A percentile compares a stretch with the other conserved stretches of the same genome.
These are phyloP conservation scores for Penicillium atrosanguineum DNA, from an alignment of 495 filamentous ascomycete species.

Conservation along the genomic window DNA sequence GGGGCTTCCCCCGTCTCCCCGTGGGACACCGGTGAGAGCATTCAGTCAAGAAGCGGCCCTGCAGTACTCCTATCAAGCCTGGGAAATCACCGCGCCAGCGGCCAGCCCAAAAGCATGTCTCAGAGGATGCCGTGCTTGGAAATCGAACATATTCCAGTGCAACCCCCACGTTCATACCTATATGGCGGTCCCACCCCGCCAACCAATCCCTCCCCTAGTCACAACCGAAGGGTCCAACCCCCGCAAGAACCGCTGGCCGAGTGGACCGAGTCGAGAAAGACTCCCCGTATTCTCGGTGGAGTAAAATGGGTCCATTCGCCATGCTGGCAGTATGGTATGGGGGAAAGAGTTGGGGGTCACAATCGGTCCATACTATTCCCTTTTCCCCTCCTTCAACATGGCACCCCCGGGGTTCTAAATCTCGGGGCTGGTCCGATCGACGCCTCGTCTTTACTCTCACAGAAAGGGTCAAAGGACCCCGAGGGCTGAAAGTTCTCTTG, in stretches of 20 bases:
- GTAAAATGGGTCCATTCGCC: not conserved
- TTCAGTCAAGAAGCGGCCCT: not conserved
- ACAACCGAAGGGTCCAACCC: not conserved
- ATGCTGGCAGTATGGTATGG: not conserved
- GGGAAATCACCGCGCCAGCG: not conserved
- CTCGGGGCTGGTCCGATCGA: constrained; percentile 5
- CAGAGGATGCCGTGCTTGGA: not conserved
- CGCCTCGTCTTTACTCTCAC: constrained; percentile 6
- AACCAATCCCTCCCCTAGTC: not conserved
- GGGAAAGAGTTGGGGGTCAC: constrained; percentile 4
- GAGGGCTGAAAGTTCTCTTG: not conserved
- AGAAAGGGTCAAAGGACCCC: constrained; percentile 4
- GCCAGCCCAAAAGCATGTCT: not conserved
- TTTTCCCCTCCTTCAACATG: not conserved
- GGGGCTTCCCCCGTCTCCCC: not conserved
- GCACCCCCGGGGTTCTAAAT: not conserved
- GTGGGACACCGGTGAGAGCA: not conserved
- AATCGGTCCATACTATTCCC: constrained; percentile 3
- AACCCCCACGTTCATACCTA: not conserved
- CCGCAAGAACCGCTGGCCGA: constrained; percentile 11
- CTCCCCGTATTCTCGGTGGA: constrained; percentile 2
- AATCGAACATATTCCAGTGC: not conserved
- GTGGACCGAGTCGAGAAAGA: not conserved
- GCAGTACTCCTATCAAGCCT: not conserved
- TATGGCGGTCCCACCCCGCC: not conserved